Evolutionary conservation across 208 protist genomes (phyloP).

Genomic region (Crithidia acanthocephali): DNA sequence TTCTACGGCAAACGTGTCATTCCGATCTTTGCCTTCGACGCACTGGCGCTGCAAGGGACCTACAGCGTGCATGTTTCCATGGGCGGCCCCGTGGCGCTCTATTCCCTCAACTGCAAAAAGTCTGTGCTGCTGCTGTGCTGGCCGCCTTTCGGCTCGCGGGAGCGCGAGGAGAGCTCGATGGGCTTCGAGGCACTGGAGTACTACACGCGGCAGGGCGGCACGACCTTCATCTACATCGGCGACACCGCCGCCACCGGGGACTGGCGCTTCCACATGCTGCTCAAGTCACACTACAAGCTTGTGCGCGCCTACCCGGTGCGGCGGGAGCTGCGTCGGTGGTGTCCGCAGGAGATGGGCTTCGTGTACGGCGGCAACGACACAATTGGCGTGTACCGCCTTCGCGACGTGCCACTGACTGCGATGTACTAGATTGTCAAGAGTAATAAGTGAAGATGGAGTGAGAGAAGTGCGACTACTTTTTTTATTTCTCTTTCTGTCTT

Average conservation of each 20-base stretch:
- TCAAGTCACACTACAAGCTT: constrained; percentile 84
- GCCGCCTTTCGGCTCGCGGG: constrained; percentile 87
- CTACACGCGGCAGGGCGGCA: constrained; percentile 75
- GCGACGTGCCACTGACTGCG: constrained; percentile 43
- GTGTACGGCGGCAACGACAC: constrained; percentile 91
- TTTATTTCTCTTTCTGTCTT: neutral
- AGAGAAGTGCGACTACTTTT: neutral
- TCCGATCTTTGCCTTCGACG: constrained; percentile 85
- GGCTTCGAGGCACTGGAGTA: constrained; percentile 90
- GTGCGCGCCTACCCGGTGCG: constrained; percentile 84
- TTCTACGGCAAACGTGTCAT: constrained; percentile 54
- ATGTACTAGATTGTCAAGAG: constrained; percentile 15
- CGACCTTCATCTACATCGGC: constrained; percentile 87
- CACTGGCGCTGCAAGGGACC: constrained; percentile 61
- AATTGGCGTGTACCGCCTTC: constrained; percentile 85
- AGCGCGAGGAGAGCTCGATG: constrained; percentile 92
- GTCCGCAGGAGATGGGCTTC: constrained; percentile 88
- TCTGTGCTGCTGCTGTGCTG: constrained; percentile 84
- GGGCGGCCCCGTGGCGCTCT: constrained; percentile 72
- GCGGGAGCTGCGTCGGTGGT: constrained; percentile 86
- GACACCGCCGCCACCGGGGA: constrained; percentile 88
- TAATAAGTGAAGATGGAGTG: neutral
- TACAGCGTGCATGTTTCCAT: constrained; percentile 88
- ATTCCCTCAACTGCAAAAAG: constrained; percentile 77
- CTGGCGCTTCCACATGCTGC: constrained; percentile 89